Base-by-base conservation (phyloP, 306 rosid genomes). In the Gynostemma pentaphyllum region DNA sequence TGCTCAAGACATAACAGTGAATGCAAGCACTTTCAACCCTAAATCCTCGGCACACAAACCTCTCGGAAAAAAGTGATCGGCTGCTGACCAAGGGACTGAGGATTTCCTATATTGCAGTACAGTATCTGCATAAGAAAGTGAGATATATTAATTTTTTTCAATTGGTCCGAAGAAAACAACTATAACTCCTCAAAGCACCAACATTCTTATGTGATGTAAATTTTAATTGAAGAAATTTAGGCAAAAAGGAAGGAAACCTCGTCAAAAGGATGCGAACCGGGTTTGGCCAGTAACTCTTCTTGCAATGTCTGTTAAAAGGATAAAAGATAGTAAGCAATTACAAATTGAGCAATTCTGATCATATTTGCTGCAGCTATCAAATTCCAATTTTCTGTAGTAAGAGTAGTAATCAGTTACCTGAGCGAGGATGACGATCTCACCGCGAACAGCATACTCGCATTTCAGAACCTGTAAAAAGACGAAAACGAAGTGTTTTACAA, bases 361-460 rank as follows among this genome's bases (percentile, higher is more conserved):
- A 41, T 14, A 21, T 40, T 40, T 39, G 9, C 23, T 39, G 50
- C 23, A 41, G 50, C 23, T 40, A 9, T 8, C 37, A 41, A 19
- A 39, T 40, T 37, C 8, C 30, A 61, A 13, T 2, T 61, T 24
- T 61, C 4, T 29, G 14, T 54, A 9, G 30, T 29, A 18, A 54
- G 7, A n/a, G 24, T 30, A 54, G 5, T 15, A 12, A 40, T n/a
- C n/a, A 26, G 51, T 82, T 68, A 94, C 99, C 97, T 89, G 94
- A 1, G 99, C 97, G 71, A 88, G 78, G 65, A 87, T 79, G 56
- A 88, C 99, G 37, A 94, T 76, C 72, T 94, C 99, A 60, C 99
- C 99, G 47, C 99, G 92, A 45, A 94, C 99, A 68, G 99, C 99
- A 78, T 94, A 94, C 82, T 94, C 91, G 68, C 97, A 88, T 67